phyloP scores from a whole-genome alignment of 2,329 filamentous ascomycete species.

The Cercospora citrullina region DNA sequence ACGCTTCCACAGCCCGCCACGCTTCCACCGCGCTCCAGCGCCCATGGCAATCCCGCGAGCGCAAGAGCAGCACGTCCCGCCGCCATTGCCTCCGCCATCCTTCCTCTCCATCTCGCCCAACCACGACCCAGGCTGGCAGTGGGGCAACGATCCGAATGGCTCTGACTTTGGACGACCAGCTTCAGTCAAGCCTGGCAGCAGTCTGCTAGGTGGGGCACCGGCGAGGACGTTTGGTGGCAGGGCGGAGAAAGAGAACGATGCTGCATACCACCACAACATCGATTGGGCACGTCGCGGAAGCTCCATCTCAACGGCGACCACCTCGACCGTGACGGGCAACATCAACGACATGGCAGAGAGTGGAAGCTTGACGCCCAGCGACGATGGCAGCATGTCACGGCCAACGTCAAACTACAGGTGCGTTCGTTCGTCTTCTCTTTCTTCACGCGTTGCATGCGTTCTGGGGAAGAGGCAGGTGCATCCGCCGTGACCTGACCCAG shows the following conservation, averaged over 20 bases:
- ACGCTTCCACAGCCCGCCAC: conserved; percentile 41
- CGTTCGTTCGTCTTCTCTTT: conserved; percentile 22
- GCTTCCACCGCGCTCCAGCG: conserved; percentile 47
- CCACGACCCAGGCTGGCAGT: conserved; percentile 63
- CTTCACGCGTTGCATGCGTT: neutral
- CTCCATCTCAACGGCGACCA: conserved; percentile 42
- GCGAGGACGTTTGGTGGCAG: conserved; percentile 22
- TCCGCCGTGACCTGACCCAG: neutral
- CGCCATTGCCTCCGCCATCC: conserved; percentile 64
- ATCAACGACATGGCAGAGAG: conserved; percentile 32
- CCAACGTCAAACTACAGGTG: conserved; percentile 48
- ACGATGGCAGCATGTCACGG: conserved; percentile 35
- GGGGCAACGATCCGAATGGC: conserved; percentile 57
- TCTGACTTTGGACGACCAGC: conserved; percentile 49
- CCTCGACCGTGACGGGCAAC: conserved; percentile 35
- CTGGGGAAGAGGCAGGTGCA: neutral
- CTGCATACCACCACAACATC: conserved; percentile 25
- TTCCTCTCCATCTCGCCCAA: conserved; percentile 57
- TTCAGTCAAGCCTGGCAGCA: conserved; percentile 51
- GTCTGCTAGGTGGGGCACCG: conserved; percentile 43
- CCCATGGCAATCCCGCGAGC: conserved; percentile 65
- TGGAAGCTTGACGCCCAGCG: conserved; percentile 31
- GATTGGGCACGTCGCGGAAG: conserved; percentile 43
- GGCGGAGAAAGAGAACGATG: conserved; percentile 34
- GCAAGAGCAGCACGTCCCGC: conserved; percentile 53